Conservation (phyloP, 805 yeast species). For the Saturnispora dispora region DNA sequence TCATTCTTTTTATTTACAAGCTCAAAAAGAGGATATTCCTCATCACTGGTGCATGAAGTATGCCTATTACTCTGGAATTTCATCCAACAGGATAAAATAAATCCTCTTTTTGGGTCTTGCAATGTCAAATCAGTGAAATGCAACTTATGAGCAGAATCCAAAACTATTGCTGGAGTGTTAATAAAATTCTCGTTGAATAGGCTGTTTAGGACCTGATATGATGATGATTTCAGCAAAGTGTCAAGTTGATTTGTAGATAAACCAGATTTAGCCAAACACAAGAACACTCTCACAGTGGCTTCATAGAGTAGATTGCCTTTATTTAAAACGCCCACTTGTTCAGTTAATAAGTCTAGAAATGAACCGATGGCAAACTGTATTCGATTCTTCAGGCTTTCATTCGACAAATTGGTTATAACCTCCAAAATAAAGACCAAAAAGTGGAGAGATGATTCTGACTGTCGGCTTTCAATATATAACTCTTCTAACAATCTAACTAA, state of each 20-base stretch:
- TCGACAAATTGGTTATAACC: neutral
- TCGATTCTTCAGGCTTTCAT: neutral
- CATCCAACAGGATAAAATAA: constrained; percentile 23
- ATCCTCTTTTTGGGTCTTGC: constrained; percentile 12
- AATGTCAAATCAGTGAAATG: constrained; percentile 11
- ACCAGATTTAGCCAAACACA: neutral
- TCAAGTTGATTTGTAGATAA: neutral
- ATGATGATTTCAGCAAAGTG: neutral
- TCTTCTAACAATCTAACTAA: neutral
- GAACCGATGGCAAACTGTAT: neutral
- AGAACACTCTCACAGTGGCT: neutral
- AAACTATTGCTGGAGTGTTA: neutral
- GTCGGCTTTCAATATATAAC: neutral
- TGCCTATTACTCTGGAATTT: constrained; percentile 6
- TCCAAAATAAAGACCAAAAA: neutral
- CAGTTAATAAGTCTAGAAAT: neutral
- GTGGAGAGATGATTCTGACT: neutral
- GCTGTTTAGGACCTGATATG: neutral
- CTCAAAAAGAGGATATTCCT: neutral
- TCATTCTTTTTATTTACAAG: neutral
- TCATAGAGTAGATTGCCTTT: neutral
- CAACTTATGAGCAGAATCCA: constrained; percentile 1
- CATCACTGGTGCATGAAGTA: neutral
- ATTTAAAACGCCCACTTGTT: neutral
- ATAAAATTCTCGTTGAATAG: neutral